phyloP scores from a whole-genome alignment of 352 stramenopile genomes.

The Pelagophyceae sp. region DNA sequence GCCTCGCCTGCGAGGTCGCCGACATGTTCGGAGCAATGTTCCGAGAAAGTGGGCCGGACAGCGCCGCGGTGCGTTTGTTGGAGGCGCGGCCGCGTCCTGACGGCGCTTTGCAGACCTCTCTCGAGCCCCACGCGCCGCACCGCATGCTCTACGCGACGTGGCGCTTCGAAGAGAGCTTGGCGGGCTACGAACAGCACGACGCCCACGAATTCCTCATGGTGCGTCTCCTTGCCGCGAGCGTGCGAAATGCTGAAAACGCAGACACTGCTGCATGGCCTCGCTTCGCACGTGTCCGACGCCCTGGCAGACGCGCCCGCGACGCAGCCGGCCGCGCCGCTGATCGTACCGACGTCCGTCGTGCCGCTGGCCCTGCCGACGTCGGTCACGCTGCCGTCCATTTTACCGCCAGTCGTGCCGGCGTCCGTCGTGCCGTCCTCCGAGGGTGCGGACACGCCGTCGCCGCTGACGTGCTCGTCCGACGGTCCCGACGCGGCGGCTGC shows the following conservation, averaged over 20 bases:
- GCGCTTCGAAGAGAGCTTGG: conserved; percentile 60
- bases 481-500: too few relatives aligned
- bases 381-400: too few relatives aligned
- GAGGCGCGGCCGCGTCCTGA: too few relatives aligned
- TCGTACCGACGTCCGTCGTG: too few relatives aligned
- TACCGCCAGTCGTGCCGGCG: too few relatives aligned
- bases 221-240: too few relatives aligned
- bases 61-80: neutral
- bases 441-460: too few relatives aligned
- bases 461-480: too few relatives aligned
- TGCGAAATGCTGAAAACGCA: too few relatives aligned
- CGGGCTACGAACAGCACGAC: conserved; percentile 70
- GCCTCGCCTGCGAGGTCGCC: conserved; percentile 17
- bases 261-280: conserved; percentile 65
- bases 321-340: too few relatives aligned
- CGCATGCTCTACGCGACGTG: conserved; percentile 56
- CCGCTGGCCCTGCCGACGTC: too few relatives aligned
- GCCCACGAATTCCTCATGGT: conserved; percentile 76
- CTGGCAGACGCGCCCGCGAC: conserved; percentile 19
- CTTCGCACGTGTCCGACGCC: conserved; percentile 9
- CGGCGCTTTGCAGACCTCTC: neutral
- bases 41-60: conserved; percentile 53
- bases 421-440: too few relatives aligned
- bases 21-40: neutral
- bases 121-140: conserved; percentile 29